phyloP scores from a whole-genome alignment of 169 alveolate species.

The Cryptosporidium bovis region DNA sequence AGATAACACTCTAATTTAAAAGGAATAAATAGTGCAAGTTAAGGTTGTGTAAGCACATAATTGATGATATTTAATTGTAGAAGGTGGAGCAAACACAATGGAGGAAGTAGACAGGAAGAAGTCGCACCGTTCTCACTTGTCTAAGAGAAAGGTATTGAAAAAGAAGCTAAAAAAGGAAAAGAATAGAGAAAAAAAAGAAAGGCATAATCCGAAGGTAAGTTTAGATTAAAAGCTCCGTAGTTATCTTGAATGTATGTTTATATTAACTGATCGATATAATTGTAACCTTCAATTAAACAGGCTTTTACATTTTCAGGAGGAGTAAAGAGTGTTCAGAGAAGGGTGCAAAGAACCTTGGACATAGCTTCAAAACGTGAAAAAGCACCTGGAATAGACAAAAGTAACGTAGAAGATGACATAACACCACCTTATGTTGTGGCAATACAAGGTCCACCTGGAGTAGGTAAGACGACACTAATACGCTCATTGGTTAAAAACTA shows the following conservation, averaged over 20 bases:
- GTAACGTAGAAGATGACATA: conserved; percentile 45
- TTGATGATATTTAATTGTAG: conserved; percentile 1
- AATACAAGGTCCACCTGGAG: conserved; percentile 94
- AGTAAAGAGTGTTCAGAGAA: conserved; percentile 87
- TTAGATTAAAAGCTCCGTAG: background rate
- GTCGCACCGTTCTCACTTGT: conserved; percentile 46
- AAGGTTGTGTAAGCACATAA: no score
- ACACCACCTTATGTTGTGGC: conserved; percentile 88
- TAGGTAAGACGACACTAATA: conserved; percentile 97
- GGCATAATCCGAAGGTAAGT: conserved; percentile 87
- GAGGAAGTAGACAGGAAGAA: conserved; percentile 69
- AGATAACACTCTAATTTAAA: background rate
- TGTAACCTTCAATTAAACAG: background rate
- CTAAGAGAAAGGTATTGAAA: conserved; percentile 46
- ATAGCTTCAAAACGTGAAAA: conserved; percentile 86
- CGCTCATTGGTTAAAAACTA: conserved; percentile 96
- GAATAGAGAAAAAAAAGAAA: conserved; percentile 76
- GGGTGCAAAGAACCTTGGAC: conserved; percentile 90
- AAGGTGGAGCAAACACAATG: conserved; percentile 5
- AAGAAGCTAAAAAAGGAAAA: conserved; percentile 74
- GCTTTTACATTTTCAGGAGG: conserved; percentile 95
- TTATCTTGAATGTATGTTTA: no score
- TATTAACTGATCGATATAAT: background rate
- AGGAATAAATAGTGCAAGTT: background rate
- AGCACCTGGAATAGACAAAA: conserved; percentile 84